phyloP scores from a whole-genome alignment of 176 grass and related monocot species.

The Olyra latifolia region DNA sequence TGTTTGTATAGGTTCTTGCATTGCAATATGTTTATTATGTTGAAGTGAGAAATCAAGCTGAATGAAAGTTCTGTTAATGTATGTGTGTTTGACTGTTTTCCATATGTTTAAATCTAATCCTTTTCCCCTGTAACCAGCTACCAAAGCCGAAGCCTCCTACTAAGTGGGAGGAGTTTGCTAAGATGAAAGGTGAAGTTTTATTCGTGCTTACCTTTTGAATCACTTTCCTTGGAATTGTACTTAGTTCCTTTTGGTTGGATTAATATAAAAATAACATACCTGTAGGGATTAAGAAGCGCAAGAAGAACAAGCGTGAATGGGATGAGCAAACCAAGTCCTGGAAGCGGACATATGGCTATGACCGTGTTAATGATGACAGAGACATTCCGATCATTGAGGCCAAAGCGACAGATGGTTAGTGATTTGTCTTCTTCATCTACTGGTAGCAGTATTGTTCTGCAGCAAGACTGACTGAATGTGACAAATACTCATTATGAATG shows the following conservation, averaged over 20 bases:
- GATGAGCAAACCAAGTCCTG: constrained; percentile 82
- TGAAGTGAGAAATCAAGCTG: neutral
- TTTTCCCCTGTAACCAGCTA: constrained; percentile 46
- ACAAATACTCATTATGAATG: neutral
- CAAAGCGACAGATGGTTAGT: constrained; percentile 70
- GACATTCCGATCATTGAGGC: constrained; percentile 86
- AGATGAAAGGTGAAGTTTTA: constrained; percentile 57
- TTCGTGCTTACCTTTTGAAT: neutral
- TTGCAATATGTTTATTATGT: neutral
- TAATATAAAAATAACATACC: neutral
- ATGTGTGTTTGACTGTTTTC: neutral
- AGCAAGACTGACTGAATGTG: neutral
- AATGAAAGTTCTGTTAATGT: neutral
- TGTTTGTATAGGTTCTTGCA: neutral
- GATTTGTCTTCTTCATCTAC: constrained; percentile 18
- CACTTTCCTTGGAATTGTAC: neutral
- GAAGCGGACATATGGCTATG: constrained; percentile 86
- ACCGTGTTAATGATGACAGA: constrained; percentile 92
- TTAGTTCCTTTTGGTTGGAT: neutral
- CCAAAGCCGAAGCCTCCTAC: constrained; percentile 84
- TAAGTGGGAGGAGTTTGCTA: constrained; percentile 89
- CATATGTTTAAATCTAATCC: neutral
- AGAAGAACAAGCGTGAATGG: constrained; percentile 87
- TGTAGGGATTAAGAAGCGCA: constrained; percentile 70
- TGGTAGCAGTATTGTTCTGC: neutral